Base-by-base conservation (phyloP, 1,284 basidiomycete genomes). In the Ganoderma meredithae region DNA sequence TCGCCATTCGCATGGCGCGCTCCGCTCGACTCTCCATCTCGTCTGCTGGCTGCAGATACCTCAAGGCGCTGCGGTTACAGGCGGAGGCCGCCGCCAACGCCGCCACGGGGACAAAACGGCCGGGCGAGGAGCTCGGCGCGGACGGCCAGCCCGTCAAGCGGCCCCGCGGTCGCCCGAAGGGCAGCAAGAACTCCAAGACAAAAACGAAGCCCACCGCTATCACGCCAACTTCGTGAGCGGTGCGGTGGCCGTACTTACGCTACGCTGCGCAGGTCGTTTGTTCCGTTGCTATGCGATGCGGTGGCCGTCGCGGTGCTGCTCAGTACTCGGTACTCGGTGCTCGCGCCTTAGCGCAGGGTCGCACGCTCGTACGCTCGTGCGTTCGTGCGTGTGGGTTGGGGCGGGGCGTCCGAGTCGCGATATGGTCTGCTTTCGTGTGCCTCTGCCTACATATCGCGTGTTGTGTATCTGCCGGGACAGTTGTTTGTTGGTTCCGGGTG, bases 81-180 rank as follows among this genome's bases (percentile, higher is more conserved):
- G 70, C 72, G 5, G 79, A 79, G 56, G 63, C 69, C 17, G 63
- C 69, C 17, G 66, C 71, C 47, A 71, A 52, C 63, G 41, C 71
- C 33, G 41, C 73, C 19, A 55, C 74, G 17, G 66, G 69, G n/a
- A 64, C 70, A 19, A 81, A 79, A 66, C 78, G 79, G 44, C 55
- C 72, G 10, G 76, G 77, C 4, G 78, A 81, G 13, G 80, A 81
- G 25, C 64, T 67, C 15, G 60, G 72, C 12, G 60, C 69, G 4
- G 79, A 79, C 31, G 76, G 76, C 13, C 78, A 79, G 64, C 77
- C 79, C 12, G 73, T 75, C 15, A 84, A 84, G 74, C 80, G 82
- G 36, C 82, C 83, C 33, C 78, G 83, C 15, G 83, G 83, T 7
- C 77, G 83, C 43, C 83, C 83, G 58, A 82, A 82, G 73, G 83